Percentiles rank a stretch among this genome's conserved stretches.
Conservation (phyloP, 306 rosid species). For the Trifolium subterraneum region DNA sequence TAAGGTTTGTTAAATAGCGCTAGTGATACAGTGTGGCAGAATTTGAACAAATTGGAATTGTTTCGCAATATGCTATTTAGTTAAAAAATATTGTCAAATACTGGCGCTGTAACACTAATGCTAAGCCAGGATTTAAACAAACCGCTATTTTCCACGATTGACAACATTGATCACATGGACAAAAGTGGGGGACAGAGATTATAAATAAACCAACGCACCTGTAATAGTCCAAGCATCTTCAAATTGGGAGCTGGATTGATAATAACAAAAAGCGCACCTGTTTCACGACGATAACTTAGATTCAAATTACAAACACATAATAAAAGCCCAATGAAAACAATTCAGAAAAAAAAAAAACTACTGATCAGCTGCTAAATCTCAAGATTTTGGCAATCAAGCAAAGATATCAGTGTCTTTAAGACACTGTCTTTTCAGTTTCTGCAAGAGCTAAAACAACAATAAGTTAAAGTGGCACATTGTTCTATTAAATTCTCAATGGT, state of each 20-base stretch:
- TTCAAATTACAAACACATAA: conserved; percentile 41
- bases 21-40: not conserved
- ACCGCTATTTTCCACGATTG: not conserved
- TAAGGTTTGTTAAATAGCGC: not conserved
- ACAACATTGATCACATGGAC: not conserved
- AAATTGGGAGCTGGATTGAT: conserved; percentile 77
- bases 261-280: conserved; percentile 88
- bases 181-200: conserved; percentile 19
- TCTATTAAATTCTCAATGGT: not conserved
- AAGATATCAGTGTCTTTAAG: not conserved
- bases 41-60: not conserved
- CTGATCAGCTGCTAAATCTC: not conserved
- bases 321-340: conserved; percentile 2
- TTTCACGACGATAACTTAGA: conserved; percentile 41
- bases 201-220: conserved; percentile 51
- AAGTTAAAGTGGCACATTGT: not conserved
- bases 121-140: too few relatives aligned
- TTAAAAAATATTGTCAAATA: not conserved
- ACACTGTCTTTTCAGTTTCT: not conserved
- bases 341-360: not conserved
- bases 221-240: conserved; percentile 93
- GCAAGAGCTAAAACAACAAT: not conserved
- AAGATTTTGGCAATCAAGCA: conserved; percentile 21
- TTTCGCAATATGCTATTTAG: not conserved
- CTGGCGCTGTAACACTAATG: not conserved